Evolutionary conservation across 75 land plant genomes (phyloP).

Genomic region (Cunninghamia lanceolata): DNA sequence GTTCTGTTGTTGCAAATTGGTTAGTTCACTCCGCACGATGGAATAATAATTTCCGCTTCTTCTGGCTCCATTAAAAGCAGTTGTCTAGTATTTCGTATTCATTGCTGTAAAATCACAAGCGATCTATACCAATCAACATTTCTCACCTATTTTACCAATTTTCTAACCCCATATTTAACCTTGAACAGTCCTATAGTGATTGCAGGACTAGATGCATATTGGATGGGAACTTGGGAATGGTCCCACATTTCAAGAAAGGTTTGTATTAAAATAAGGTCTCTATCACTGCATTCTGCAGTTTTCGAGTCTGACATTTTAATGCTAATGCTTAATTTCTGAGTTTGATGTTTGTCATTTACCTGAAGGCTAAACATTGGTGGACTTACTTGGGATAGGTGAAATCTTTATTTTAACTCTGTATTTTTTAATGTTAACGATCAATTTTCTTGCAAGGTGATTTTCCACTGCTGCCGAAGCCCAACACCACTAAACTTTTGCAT

Average conservation of each 20-base stretch:
- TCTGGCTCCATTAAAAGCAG: background rate
- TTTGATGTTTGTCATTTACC: background rate
- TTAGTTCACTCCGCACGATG: background rate
- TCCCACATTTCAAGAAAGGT: slow-evolving; percentile 1
- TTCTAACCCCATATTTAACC: background rate
- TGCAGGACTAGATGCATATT: slow-evolving; percentile 11
- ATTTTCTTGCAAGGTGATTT: background rate
- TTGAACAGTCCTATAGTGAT: slow-evolving; percentile 2
- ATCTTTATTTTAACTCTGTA: background rate
- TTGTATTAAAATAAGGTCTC: background rate
- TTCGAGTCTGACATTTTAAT: background rate
- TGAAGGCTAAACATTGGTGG: background rate
- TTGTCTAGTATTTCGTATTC: background rate
- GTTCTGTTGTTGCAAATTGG: background rate
- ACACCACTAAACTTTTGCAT: background rate
- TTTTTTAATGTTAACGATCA: background rate
- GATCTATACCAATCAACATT: background rate
- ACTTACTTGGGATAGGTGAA: background rate
- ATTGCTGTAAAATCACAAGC: background rate
- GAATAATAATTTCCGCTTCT: background rate
- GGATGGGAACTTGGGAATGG: slow-evolving; percentile 7
- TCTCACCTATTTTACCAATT: background rate
- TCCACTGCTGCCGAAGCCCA: slow-evolving; percentile 9
- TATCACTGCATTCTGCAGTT: background rate
- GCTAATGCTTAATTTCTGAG: background rate